Evolutionary conservation across 371 early-diverging fungal genomes (phyloP).

Genomic region (Lichtheimia ramosa): DNA sequence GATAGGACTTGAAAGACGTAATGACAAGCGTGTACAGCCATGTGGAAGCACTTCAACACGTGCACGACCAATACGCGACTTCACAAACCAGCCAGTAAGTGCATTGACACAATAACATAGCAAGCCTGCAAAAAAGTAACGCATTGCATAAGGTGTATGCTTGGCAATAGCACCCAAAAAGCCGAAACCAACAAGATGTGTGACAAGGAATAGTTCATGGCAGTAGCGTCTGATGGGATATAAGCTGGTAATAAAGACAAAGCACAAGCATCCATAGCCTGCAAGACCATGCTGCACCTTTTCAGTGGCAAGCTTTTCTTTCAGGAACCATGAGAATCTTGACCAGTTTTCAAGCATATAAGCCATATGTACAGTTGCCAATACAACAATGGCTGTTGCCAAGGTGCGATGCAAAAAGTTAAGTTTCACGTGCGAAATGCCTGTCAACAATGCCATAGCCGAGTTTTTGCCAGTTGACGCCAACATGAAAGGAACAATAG

Average conservation of each 20-base stretch:
- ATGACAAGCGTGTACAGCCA: conserved; percentile 45
- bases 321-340: conserved; percentile 44
- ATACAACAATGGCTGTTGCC: conserved; percentile 41
- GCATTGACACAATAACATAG: conserved; percentile 50
- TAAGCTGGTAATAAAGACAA: conserved; percentile 48
- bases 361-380: conserved; percentile 60
- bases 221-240: conserved; percentile 52
- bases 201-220: conserved; percentile 48
- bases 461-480: conserved; percentile 63
- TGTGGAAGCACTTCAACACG: conserved; percentile 44
- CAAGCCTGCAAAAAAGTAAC: conserved; percentile 55
- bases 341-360: conserved; percentile 42
- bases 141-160: conserved; percentile 65
- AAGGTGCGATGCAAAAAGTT: conserved; percentile 55
- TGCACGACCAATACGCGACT: conserved; percentile 48
- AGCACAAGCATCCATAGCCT: conserved; percentile 49
- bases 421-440: conserved; percentile 53
- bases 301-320: conserved; percentile 27
- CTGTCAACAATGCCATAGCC: conserved; percentile 47
- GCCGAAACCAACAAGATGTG: conserved; percentile 50
- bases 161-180: conserved; percentile 52
- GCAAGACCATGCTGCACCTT: conserved; percentile 58
- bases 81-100: conserved; percentile 56
- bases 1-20: conserved; percentile 43
- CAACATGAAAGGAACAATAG: conserved; percentile 57